Conservation (phyloP, 2,329 filamentous ascomycete species). For the Hypoxylon sp. region DNA sequence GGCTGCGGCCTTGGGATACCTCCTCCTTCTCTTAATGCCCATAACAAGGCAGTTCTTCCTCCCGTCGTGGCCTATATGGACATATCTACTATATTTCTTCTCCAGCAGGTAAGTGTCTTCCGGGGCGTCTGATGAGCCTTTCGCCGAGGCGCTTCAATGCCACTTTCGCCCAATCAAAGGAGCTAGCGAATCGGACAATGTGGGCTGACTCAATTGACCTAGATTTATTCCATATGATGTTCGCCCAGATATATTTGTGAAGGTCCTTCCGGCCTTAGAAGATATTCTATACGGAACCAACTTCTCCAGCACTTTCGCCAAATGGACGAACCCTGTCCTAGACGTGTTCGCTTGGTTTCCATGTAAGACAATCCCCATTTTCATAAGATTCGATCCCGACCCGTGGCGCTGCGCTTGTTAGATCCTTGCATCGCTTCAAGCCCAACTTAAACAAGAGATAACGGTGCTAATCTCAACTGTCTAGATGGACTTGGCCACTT, state of each 20-base stretch:
- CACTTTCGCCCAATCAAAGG: not conserved
- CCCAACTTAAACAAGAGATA: not conserved
- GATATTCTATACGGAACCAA: conserved; percentile 98
- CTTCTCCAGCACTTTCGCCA: conserved; percentile 93
- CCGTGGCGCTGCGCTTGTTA: not conserved
- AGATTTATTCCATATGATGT: conserved; percentile 93
- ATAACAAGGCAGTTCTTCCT: conserved; percentile 92
- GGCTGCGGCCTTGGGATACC: conserved; percentile 75
- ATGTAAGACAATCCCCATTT: conserved; percentile 57
- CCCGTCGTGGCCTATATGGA: conserved; percentile 86
- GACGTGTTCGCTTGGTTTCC: conserved; percentile 94
- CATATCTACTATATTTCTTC: conserved; percentile 93
- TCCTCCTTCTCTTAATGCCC: conserved; percentile 82
- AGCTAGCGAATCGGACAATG: not conserved
- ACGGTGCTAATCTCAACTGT: conserved; percentile 11
- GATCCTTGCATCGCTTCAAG: not conserved
- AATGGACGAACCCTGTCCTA: conserved; percentile 85
- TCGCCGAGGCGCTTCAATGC: not conserved
- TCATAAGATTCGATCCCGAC: not conserved
- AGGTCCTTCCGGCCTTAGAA: conserved; percentile 92
- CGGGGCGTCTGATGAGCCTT: not conserved
- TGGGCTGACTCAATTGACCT: conserved; percentile 28
- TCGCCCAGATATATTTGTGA: conserved; percentile 94
- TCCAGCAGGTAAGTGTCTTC: conserved; percentile 82
- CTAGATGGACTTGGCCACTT: conserved; percentile 87